Percentiles rank a stretch among this genome's conserved stretches.
Evolutionary conservation across 306 rosid species (phyloP).

Genomic region (Castanea mollissima): DNA sequence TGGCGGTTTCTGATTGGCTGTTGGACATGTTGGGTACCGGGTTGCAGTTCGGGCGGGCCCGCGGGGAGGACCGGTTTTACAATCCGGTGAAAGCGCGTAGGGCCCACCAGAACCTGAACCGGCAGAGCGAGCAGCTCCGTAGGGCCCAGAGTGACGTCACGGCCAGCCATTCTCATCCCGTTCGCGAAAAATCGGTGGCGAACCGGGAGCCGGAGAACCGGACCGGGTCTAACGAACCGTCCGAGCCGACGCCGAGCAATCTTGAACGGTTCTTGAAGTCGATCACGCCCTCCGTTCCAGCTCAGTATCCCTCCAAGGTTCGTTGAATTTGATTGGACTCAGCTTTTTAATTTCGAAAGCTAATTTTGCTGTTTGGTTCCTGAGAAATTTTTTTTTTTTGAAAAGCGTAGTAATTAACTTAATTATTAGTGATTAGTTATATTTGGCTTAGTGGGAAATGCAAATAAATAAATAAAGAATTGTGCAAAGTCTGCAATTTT

Average conservation of each 20-base stretch:
- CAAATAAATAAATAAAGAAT: neutral
- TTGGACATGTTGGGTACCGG: conserved; percentile 66
- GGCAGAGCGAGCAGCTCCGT: conserved; percentile 42
- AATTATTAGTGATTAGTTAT: neutral
- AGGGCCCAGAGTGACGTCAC: conserved; percentile 57
- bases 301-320: conserved; percentile 66
- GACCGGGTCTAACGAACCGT: conserved; percentile 31
- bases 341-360: neutral
- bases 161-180: conserved; percentile 23
- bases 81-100: conserved; percentile 51
- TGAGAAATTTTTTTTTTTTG: too few species aligned
- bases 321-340: neutral
- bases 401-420: neutral
- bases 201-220: conserved; percentile 43
- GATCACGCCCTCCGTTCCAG: conserved; percentile 66
- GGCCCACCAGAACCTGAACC: conserved; percentile 33
- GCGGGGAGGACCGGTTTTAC: conserved; percentile 72
- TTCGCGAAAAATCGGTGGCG: conserved; percentile 17
- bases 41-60: conserved; percentile 51
- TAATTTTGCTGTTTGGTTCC: neutral
- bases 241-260: conserved; percentile 50
- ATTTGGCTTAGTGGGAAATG: neutral
- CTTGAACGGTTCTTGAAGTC: conserved; percentile 67
- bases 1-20: conserved; percentile 1
- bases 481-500: neutral